These are phyloP conservation scores for Cutaneotrichosporon curvatum DNA, from an alignment of 1,284 basidiomycete species.

Conservation along the genomic window DNA sequence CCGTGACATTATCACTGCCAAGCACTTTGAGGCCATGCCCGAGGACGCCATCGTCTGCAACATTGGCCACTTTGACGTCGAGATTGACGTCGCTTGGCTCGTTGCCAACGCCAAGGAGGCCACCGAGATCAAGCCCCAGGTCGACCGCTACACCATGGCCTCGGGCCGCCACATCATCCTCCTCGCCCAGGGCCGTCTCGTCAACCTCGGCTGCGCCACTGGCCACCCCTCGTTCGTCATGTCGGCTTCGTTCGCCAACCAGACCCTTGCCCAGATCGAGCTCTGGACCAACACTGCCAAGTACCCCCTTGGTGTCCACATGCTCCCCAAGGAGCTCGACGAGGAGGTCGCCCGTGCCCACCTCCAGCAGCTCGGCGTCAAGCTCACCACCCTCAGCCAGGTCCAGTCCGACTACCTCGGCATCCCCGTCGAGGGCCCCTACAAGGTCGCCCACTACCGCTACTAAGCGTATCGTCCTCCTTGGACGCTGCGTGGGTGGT, in stretches of 20 bases:
- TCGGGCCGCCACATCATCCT: conserved; percentile 91
- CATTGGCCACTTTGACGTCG: conserved; percentile 98
- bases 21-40: conserved; percentile 90
- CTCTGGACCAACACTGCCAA: conserved; percentile 72
- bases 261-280: conserved; percentile 96
- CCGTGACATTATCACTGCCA: conserved; percentile 90
- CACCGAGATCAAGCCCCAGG: conserved; percentile 97
- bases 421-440: conserved; percentile 80
- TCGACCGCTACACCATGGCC: conserved; percentile 92
- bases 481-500: no score
- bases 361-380: conserved; percentile 82
- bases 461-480: neutral
- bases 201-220: conserved; percentile 90
- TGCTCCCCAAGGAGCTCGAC: conserved; percentile 93
- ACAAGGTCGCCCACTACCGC: conserved; percentile 56
- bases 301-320: conserved; percentile 91
- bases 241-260: conserved; percentile 99
- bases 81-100: conserved; percentile 98
- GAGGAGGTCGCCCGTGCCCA: conserved; percentile 98
- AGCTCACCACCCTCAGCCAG: conserved; percentile 73
- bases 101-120: conserved; percentile 81
- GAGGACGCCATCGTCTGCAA: conserved; percentile 93
- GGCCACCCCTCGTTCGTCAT: conserved; percentile 91
- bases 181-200: conserved; percentile 94
- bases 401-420: conserved; percentile 89